Conservation (phyloP, 805 yeast species). For the Kuraishia borneana region DNA sequence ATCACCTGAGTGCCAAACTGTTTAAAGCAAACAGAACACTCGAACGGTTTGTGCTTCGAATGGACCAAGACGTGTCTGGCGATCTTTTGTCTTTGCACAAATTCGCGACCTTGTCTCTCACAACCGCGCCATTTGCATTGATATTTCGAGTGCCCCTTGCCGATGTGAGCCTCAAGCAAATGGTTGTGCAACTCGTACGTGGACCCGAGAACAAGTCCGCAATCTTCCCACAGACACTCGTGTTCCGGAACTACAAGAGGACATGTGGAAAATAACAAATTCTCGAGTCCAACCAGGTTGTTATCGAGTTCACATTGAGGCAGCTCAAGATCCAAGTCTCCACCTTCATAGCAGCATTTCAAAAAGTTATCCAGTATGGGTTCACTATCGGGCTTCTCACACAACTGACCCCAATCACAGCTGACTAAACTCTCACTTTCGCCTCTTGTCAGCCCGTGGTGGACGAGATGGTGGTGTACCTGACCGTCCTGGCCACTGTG, state of each 20-base stretch:
- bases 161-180: slow-evolving; percentile 55
- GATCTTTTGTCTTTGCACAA: slow-evolving; percentile 77
- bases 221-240: not conserved
- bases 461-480: slow-evolving; percentile 1
- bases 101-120: slow-evolving; percentile 46
- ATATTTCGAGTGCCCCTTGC: slow-evolving; percentile 60
- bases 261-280: not conserved
- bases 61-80: slow-evolving; percentile 83
- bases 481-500: not conserved
- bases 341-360: not conserved
- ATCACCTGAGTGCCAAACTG: slow-evolving; percentile 68
- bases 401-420: not conserved
- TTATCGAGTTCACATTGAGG: not conserved
- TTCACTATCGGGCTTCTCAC: not conserved
- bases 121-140: slow-evolving; percentile 76
- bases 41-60: slow-evolving; percentile 72
- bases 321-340: not conserved
- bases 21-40: slow-evolving; percentile 59
- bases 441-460: not conserved
- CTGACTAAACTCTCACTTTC: not conserved
- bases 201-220: slow-evolving; percentile 24
- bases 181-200: slow-evolving; percentile 65
- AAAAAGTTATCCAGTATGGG: not conserved
- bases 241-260: not conserved
- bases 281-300: not conserved